Base-by-base conservation (phyloP, 148 eudicot genomes). In the Chenopodium suecicum region DNA sequence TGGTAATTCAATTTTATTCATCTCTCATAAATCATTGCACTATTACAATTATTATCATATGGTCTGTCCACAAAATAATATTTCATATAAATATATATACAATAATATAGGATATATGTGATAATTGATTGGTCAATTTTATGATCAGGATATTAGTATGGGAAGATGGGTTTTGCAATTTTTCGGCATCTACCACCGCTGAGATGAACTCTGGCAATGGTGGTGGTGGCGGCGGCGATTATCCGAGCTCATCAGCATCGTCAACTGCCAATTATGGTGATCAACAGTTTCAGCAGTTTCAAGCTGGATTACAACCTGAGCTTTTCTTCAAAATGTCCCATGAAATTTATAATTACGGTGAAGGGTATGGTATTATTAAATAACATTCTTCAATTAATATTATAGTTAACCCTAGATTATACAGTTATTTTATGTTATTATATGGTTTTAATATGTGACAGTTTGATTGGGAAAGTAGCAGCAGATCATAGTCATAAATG, bases 271-370 rank as follows among this genome's bases (percentile, higher is more conserved):
- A 78, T 19, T 85, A 85, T 74, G 79, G 88, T 68, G 86, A 84
- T 70, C 89, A 84, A 76, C 86, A 92, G 52, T 87, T 89, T 74
- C 94, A 87, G 52, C 93, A 83, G 17, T 88, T 90, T 83, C 98
- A 92, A 71, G 92, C 54, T 46, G 75, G 97, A 19, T 91, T 96
- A 14, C 99, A 96, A 79, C 99, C 99, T 66, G 98, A 96, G 76
- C 91, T 96, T 63, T 96, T 96, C 92, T 96, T 96, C 91, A 96
- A 96, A 87, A 96, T 96, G 99, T 96, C 99, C 41, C 99, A 96
- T 92, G 99, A 96, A 91, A 96, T 96, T 79, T 96, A 96, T 87
- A 96, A 92, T 74, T 96, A 90, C 74, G 99, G 99, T 50, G 99
- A 96, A 94, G 99, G 99, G 99, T 96, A 92, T 60, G 16, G 2